Conservation (phyloP, 164 flowering plant species). For the Taxillus chinensis region DNA sequence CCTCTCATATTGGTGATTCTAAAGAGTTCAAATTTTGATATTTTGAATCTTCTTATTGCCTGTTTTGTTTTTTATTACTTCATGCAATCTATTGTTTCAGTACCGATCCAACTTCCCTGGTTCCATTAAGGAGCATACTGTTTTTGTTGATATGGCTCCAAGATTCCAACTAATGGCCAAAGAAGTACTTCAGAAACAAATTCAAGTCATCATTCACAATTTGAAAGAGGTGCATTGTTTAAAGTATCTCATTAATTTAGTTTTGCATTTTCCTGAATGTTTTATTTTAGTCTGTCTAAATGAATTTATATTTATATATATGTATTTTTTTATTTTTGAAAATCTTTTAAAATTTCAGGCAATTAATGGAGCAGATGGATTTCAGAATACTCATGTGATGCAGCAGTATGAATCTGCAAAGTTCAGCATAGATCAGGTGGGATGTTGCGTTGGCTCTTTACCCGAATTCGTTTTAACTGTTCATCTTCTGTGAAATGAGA, state of each 20-base stretch:
- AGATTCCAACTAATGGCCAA: slow-evolving; percentile 69
- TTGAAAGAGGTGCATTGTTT: slow-evolving; percentile 55
- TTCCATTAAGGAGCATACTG: slow-evolving; percentile 59
- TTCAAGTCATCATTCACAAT: slow-evolving; percentile 51
- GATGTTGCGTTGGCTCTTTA: not conserved
- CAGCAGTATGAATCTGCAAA: slow-evolving; percentile 78
- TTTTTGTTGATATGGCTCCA: slow-evolving; percentile 83
- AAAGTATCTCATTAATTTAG: not conserved
- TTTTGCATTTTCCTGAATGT: not conserved
- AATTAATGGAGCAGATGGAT: slow-evolving; percentile 92
- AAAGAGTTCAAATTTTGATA: not conserved
- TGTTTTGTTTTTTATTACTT: not conserved
- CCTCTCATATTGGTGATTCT: not conserved
- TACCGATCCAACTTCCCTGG: slow-evolving; percentile 69
- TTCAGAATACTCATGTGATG: slow-evolving; percentile 87
- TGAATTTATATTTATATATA: not conserved
- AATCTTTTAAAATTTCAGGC: slow-evolving; percentile 37
- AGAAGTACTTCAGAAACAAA: slow-evolving; percentile 63
- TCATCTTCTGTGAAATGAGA: not conserved
- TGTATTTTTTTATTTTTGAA: slow-evolving; percentile 1
- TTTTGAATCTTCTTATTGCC: not conserved
- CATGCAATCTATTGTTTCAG: slow-evolving; percentile 31
- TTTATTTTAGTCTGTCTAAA: not conserved
- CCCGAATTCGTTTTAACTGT: not conserved
- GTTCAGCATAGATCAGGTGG: slow-evolving; percentile 84